Conservation (phyloP, 371 early-diverging fungal genomes). For the Paraphysoderma sedebokerense region DNA sequence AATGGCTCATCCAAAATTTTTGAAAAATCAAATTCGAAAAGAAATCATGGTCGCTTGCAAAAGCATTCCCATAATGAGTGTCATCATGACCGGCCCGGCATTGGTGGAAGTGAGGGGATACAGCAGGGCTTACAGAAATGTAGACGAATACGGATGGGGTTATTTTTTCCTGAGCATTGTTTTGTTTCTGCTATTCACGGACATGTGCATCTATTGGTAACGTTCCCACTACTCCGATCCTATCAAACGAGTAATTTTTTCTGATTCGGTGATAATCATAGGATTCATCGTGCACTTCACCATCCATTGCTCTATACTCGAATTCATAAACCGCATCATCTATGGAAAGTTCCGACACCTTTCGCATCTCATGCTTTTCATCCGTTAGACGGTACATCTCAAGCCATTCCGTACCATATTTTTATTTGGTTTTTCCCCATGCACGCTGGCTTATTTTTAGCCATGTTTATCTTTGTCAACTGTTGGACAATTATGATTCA, state of each 20-base stretch:
- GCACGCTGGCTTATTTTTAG: slow-evolving; percentile 69
- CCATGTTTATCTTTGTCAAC: slow-evolving; percentile 74
- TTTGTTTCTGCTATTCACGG: slow-evolving; percentile 75
- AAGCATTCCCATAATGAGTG: slow-evolving; percentile 60
- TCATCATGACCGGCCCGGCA: slow-evolving; percentile 79
- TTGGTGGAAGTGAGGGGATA: slow-evolving; percentile 73
- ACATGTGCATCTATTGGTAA: slow-evolving; percentile 76
- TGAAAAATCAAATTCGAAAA: slow-evolving; percentile 66
- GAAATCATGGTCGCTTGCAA: slow-evolving; percentile 64
- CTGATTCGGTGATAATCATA: too few species aligned
- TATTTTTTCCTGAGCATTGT: slow-evolving; percentile 44
- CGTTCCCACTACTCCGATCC: too few species aligned
- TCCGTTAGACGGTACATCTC: slow-evolving; percentile 78
- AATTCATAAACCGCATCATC: slow-evolving; percentile 74
- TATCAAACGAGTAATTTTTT: too few species aligned
- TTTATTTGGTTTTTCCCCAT: slow-evolving; percentile 77
- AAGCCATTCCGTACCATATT: slow-evolving; percentile 86
- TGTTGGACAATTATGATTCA: slow-evolving; percentile 94
- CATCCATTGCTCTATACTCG: slow-evolving; percentile 68
- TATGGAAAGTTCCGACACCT: slow-evolving; percentile 78
- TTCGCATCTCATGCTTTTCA: slow-evolving; percentile 94
- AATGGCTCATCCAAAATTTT: slow-evolving; percentile 78
- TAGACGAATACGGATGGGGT: slow-evolving; percentile 44
- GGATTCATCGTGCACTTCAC: slow-evolving; percentile 72
- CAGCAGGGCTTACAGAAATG: slow-evolving; percentile 51